These are phyloP conservation scores for Fusarium sp. DNA, from an alignment of 2,329 filamentous ascomycete genomes.

Conservation along the genomic window DNA sequence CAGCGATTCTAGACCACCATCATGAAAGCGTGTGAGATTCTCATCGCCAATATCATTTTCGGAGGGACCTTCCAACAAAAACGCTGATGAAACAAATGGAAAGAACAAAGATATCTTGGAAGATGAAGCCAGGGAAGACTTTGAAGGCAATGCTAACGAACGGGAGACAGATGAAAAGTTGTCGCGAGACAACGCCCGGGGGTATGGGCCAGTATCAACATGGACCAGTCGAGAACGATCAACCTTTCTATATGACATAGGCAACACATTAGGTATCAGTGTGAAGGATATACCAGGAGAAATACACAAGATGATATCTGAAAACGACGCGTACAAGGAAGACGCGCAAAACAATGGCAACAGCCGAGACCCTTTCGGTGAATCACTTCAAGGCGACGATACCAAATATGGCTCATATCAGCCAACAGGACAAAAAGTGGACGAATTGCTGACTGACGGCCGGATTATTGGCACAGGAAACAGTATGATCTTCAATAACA, in stretches of 20 bases:
- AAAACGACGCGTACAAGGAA: neutral
- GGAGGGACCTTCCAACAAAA: neutral
- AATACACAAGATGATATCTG: too few species aligned
- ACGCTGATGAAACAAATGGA: neutral
- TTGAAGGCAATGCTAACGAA: neutral
- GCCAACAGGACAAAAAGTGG: neutral
- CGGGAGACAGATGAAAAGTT: too few species aligned
- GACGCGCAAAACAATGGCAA: neutral
- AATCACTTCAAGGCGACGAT: too few species aligned
- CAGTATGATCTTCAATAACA: neutral
- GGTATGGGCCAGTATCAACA: too few species aligned
- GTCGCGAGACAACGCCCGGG: too few species aligned
- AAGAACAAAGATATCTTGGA: neutral
- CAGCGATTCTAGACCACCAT: too few species aligned
- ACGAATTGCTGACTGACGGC: neutral
- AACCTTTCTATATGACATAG: too few species aligned
- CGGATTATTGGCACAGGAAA: neutral
- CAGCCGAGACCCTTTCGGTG: neutral
- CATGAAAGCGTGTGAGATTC: neutral
- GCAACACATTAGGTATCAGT: too few species aligned
- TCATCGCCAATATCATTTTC: neutral
- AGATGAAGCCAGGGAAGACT: neutral
- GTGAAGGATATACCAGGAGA: too few species aligned
- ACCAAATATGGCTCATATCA: neutral
- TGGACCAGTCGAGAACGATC: too few species aligned